Percentiles rank a stretch among this genome's conserved stretches.
Evolutionary conservation across 257 asterid species (phyloP).

Genomic region (Solanum phureja): DNA sequence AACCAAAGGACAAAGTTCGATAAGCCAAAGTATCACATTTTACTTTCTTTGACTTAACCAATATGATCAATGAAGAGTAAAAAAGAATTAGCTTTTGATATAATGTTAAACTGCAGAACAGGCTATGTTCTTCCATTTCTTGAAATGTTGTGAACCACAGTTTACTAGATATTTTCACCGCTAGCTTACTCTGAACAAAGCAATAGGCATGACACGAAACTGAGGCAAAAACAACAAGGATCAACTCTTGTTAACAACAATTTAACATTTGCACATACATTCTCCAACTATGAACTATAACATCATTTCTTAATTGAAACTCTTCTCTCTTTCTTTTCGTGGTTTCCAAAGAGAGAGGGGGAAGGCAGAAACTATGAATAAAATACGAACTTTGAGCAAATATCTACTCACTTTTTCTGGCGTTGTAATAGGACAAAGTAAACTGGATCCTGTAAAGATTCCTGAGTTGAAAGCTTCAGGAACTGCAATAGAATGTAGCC

Average conservation of each 20-base stretch:
- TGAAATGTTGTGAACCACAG: neutral
- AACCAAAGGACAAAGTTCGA: neutral
- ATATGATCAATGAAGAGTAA: neutral
- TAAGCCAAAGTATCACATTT: neutral
- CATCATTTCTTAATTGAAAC: neutral
- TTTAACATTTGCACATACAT: neutral
- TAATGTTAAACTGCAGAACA: neutral
- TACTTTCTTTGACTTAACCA: neutral
- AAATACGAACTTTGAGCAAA: neutral
- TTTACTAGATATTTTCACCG: neutral
- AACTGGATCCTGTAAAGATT: constrained; percentile 56
- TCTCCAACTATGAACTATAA: neutral
- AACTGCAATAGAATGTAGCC: constrained; percentile 58
- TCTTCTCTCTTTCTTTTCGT: neutral
- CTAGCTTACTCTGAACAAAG: neutral
- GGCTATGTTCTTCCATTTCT: neutral
- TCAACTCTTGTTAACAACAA: neutral
- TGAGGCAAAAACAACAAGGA: neutral
- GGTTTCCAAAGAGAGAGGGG: neutral
- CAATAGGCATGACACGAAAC: neutral
- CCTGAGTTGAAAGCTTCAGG: constrained; percentile 51
- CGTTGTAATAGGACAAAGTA: constrained; percentile 55
- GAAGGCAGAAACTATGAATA: neutral
- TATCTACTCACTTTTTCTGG: constrained; percentile 40
- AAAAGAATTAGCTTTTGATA: neutral